Percentiles rank a stretch among this genome's conserved stretches.
phyloP scores from a whole-genome alignment of 768 basidiomycete genomes.

The Pisolithus microcarpus region DNA sequence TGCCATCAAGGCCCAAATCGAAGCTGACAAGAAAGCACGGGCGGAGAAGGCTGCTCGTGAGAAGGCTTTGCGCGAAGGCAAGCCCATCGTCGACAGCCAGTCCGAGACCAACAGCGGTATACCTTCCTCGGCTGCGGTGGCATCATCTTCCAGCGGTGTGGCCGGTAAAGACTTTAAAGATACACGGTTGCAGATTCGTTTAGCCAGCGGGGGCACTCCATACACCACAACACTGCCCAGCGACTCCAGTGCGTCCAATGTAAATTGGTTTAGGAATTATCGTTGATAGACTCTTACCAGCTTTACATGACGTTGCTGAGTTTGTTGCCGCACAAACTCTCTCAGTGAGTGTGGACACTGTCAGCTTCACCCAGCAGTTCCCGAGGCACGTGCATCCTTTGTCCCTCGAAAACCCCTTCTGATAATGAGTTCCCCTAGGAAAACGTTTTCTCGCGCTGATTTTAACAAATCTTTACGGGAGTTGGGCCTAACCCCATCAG shows the following conservation, averaged over 20 bases:
- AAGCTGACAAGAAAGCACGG: slow-evolving; percentile 84
- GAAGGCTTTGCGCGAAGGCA: slow-evolving; percentile 85
- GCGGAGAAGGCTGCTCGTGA: slow-evolving; percentile 85
- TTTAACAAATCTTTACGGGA: slow-evolving; percentile 76
- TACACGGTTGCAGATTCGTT: slow-evolving; percentile 84
- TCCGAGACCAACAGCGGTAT: slow-evolving; percentile 24
- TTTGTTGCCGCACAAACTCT: slow-evolving; percentile 72
- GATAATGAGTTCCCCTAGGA: slow-evolving; percentile 37
- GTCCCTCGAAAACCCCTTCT: background rate
- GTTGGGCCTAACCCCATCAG: slow-evolving; percentile 85
- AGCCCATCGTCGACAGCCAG: slow-evolving; percentile 30
- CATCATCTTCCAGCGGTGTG: slow-evolving; percentile 32
- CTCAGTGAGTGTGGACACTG: slow-evolving; percentile 65
- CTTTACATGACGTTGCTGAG: slow-evolving; percentile 80
- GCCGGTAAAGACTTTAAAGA: slow-evolving; percentile 76
- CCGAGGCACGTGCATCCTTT: slow-evolving; percentile 52
- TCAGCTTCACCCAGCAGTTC: slow-evolving; percentile 74
- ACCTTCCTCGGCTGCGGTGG: slow-evolving; percentile 28
- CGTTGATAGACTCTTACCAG: slow-evolving; percentile 31
- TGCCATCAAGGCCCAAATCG: slow-evolving; percentile 88
- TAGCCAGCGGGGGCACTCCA: slow-evolving; percentile 72
- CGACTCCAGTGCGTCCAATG: slow-evolving; percentile 56
- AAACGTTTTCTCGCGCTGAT: slow-evolving; percentile 66
- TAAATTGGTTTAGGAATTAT: background rate
- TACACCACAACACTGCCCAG: slow-evolving; percentile 76